These are phyloP conservation scores for Diplodia seriata DNA, from an alignment of 2,329 filamentous ascomycete genomes.

Conservation along the genomic window DNA sequence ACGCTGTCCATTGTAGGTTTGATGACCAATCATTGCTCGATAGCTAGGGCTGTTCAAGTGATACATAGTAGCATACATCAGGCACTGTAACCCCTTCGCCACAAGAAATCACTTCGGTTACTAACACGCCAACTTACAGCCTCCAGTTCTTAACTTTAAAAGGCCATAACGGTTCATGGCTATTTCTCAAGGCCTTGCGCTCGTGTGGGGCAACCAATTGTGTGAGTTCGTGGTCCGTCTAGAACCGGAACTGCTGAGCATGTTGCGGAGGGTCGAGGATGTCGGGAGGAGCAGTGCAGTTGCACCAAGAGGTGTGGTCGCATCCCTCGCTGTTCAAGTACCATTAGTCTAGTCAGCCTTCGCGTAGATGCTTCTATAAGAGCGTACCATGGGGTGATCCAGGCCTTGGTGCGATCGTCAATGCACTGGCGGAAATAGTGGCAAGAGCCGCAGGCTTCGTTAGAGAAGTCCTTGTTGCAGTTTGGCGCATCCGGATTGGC, in stretches of 20 bases:
- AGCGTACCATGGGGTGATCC: constrained; percentile 25
- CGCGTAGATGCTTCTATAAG: too few relatives aligned
- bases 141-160: neutral
- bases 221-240: neutral
- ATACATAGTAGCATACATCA: neutral
- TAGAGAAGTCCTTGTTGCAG: constrained; percentile 25
- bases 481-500: neutral
- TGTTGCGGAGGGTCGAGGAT: neutral
- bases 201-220: neutral
- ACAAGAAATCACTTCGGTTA: neutral
- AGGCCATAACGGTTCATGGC: neutral
- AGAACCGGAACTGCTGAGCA: neutral
- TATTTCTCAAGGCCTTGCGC: neutral
- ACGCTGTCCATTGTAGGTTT: neutral
- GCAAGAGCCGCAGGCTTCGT: constrained; percentile 21
- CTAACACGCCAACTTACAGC: neutral
- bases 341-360: constrained; percentile 4
- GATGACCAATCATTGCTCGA: too few relatives aligned
- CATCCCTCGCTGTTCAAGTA: constrained; percentile 3
- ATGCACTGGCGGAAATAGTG: constrained; percentile 29
- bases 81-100: neutral
- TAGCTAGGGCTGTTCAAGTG: neutral
- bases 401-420: constrained; percentile 6
- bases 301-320: constrained; percentile 31
- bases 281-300: constrained; percentile 28